Evolutionary conservation across 2,329 filamentous ascomycete genomes (phyloP), one percentile per base, ranked within the genome.

Genomic region (Ophiosphaerella narmari): DNA sequence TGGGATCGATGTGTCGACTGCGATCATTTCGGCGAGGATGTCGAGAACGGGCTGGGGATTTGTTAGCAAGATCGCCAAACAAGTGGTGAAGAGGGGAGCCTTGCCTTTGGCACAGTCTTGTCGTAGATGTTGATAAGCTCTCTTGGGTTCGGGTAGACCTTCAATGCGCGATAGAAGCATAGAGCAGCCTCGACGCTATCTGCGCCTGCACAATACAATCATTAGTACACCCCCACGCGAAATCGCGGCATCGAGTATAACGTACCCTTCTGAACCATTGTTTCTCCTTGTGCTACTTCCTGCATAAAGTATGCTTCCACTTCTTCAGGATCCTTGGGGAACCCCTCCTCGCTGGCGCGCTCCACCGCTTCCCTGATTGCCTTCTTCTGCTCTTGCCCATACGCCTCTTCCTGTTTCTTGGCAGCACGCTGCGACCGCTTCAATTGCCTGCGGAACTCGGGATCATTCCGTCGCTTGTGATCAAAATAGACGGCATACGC

Each of bases 101-200:
- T 52, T 75, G 91, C 92, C 89, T 97, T 97, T 65, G 93, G 88
- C 39, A 97, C 92, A 29, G 94, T 97, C 85, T 96, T 96, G 77
- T 99, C 94, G 77, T 99, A 99, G 75, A 99, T 96, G 68, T 84
- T 85, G 74, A 99, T 97, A 66, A 99, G 81, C 71, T 97, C 94
- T 66, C 87, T 84, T 11, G 93, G 94, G 67, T 90, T 89, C 44
- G 94, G 94, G 78, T 99, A 99, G 65, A 97, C 94, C 84, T 99
- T 99, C 62, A 99, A 84, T 38, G 92, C 94, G 82, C 92, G 95
- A 85, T 97, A 99, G 79, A 99, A 99, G 75, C 90, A 91, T 54
- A 97, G 80, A 40, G 94, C 93, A 43, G 94, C 90, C 60, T 97
- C 92, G 51, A 96, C 76, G 35, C 82, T 80, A 70, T 87, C 84